phyloP scores from a whole-genome alignment of 306 rosid genomes.

The Vicia faba region DNA sequence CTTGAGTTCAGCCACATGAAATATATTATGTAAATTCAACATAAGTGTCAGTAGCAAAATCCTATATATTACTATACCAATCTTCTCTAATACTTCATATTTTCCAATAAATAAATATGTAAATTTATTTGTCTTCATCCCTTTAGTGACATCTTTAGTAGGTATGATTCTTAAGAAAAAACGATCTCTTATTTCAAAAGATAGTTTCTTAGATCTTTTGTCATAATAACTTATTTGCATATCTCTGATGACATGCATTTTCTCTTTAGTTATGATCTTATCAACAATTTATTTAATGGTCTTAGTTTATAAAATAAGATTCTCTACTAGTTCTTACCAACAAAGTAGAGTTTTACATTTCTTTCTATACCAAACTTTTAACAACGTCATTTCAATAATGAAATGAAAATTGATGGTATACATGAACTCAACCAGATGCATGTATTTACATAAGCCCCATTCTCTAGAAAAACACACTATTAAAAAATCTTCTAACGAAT shows the following conservation, averaged over 20 bases:
- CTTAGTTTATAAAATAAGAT: neutral
- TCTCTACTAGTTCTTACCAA: neutral
- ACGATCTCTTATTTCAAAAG: too few species aligned
- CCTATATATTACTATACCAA: neutral
- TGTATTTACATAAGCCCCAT: neutral
- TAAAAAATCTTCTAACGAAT: too few species aligned
- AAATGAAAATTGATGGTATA: neutral
- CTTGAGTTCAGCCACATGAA: neutral
- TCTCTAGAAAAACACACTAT: neutral
- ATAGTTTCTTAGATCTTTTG: too few species aligned
- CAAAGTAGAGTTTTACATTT: neutral
- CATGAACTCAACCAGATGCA: neutral
- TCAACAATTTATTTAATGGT: neutral
- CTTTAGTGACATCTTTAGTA: neutral
- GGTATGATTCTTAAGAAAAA: neutral
- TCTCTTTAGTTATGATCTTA: neutral
- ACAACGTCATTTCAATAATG: neutral
- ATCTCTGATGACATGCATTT: neutral
- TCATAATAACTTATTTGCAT: too few species aligned
- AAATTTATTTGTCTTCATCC: neutral
- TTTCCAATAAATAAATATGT: neutral
- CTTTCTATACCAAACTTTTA: neutral
- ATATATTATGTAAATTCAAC: too few species aligned
- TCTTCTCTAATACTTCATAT: neutral
- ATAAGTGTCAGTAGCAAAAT: neutral